These are phyloP conservation scores for Prunus armeniaca DNA, from an alignment of 306 rosid genomes.

Conservation along the genomic window DNA sequence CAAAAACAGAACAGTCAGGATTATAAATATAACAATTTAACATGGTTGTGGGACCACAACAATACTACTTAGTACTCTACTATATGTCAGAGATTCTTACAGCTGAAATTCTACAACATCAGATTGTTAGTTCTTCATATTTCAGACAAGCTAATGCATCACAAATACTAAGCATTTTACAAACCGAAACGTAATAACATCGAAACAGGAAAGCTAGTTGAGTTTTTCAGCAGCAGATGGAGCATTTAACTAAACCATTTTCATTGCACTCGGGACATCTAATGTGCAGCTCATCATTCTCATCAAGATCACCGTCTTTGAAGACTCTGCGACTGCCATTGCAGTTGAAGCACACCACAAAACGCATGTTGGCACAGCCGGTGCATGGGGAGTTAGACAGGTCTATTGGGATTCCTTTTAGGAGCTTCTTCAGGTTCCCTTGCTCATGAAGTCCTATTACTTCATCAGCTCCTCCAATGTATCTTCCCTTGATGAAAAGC, in stretches of 20 bases:
- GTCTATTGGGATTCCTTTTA: slow-evolving; percentile 61
- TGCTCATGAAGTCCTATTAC: slow-evolving; percentile 77
- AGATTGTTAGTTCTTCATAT: background rate
- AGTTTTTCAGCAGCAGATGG: slow-evolving; percentile 57
- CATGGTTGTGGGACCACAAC: too few species aligned
- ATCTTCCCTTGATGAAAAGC: slow-evolving; percentile 83
- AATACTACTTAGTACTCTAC: background rate
- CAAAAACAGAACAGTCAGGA: too few species aligned
- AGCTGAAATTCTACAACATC: slow-evolving; percentile 4
- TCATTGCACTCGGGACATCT: slow-evolving; percentile 82
- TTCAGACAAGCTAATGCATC: slow-evolving; percentile 6
- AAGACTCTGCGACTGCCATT: slow-evolving; percentile 72
- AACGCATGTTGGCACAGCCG: slow-evolving; percentile 60
- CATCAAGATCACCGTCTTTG: slow-evolving; percentile 17
- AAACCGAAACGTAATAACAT: background rate
- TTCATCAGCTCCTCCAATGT: slow-evolving; percentile 94
- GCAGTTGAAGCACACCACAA: slow-evolving; percentile 65
- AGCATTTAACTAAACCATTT: slow-evolving; percentile 82
- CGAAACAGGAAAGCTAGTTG: background rate
- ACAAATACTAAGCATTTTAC: slow-evolving; percentile 5
- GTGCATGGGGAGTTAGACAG: slow-evolving; percentile 40
- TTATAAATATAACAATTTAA: too few species aligned
- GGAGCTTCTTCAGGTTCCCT: slow-evolving; percentile 67
- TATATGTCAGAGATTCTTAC: background rate
- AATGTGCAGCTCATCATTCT: slow-evolving; percentile 20